Conservation (phyloP, 805 yeast genomes). For the Zygosaccharomyces gambellarensis region DNA sequence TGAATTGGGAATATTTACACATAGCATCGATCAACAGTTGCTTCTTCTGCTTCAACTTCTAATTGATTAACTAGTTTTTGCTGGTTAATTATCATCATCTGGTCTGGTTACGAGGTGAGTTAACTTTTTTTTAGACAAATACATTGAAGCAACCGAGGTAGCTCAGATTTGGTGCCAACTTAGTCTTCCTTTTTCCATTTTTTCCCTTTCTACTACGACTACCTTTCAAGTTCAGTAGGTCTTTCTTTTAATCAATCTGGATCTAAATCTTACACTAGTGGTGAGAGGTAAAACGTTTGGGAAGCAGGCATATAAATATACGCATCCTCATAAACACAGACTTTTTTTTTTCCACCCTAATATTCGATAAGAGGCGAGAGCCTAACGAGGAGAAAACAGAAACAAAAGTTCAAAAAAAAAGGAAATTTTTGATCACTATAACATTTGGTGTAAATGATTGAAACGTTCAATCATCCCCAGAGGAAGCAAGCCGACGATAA, state of each 20-base stretch:
- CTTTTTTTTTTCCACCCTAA: too few species aligned
- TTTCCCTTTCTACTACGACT: too few species aligned
- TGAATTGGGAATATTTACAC: neutral
- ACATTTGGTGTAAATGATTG: constrained; percentile 6
- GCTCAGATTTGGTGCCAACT: too few species aligned
- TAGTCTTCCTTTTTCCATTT: too few species aligned
- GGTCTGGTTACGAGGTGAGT: neutral
- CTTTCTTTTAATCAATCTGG: too few species aligned
- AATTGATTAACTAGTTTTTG: neutral
- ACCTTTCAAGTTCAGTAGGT: too few species aligned
- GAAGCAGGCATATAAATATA: too few species aligned
- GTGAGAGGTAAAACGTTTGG: too few species aligned
- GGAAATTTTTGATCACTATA: neutral
- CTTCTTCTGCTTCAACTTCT: neutral
- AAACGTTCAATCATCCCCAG: constrained; percentile 12
- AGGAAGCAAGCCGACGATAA: constrained; percentile 7
- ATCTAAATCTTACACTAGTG: too few species aligned
- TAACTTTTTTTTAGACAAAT: neutral
- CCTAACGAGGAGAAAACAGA: neutral
- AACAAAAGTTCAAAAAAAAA: neutral
- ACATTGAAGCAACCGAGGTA: neutral
- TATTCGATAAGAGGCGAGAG: too few species aligned
- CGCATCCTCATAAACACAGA: too few species aligned
- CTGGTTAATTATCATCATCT: neutral
- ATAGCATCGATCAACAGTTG: neutral